phyloP scores from a whole-genome alignment of 371 early-diverging fungal species.

The Mucor velutinosus region DNA sequence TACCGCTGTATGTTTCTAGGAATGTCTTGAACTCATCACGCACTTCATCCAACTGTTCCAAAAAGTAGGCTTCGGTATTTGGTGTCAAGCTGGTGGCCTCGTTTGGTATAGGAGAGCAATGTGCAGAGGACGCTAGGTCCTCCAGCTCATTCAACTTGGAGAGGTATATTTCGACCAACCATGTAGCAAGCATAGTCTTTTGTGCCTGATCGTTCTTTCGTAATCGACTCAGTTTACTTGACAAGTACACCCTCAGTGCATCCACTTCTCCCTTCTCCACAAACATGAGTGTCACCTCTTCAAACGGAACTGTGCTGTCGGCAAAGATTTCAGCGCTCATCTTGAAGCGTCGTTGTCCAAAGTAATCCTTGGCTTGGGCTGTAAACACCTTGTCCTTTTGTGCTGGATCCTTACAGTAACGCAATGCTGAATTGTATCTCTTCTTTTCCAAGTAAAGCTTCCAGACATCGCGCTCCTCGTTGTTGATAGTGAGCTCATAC shows the following conservation, averaged over 20 bases:
- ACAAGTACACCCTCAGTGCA: constrained; percentile 77
- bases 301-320: constrained; percentile 79
- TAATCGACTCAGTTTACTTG: constrained; percentile 65
- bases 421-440: constrained; percentile 74
- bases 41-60: constrained; percentile 53
- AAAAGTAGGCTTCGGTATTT: constrained; percentile 24
- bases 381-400: constrained; percentile 80
- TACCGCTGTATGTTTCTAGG: constrained; percentile 62
- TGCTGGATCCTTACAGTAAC: constrained; percentile 73
- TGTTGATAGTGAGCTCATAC: constrained; percentile 83
- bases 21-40: constrained; percentile 74
- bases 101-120: constrained; percentile 23
- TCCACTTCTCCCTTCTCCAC: constrained; percentile 59
- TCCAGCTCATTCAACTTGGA: constrained; percentile 74
- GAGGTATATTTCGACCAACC: constrained; percentile 88
- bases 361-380: constrained; percentile 87
- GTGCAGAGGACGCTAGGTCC: constrained; percentile 49
- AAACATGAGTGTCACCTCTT: constrained; percentile 85
- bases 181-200: constrained; percentile 79
- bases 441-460: constrained; percentile 75
- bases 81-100: constrained; percentile 14
- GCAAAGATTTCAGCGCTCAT: constrained; percentile 88
- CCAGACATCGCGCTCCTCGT: constrained; percentile 95
- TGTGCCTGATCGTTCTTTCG: constrained; percentile 73
- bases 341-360: constrained; percentile 69